These are phyloP conservation scores for Colletotrichum orbiculare DNA, from an alignment of 2,329 filamentous ascomycete species.

Conservation along the genomic window DNA sequence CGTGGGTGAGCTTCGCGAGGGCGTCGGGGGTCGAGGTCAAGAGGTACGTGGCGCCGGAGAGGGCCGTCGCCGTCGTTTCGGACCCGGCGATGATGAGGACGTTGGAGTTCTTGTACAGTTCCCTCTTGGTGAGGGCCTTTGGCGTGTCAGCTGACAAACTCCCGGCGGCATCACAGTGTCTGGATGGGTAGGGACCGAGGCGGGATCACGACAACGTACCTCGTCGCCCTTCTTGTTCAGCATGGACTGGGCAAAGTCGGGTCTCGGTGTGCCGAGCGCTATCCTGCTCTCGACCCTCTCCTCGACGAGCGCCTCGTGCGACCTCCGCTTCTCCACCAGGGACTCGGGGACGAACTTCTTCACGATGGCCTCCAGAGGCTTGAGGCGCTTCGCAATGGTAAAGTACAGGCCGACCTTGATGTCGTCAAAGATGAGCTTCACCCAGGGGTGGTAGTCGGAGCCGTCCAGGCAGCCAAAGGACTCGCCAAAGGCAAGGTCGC, in stretches of 20 bases:
- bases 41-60: conserved; percentile 43
- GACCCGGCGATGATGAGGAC: conserved; percentile 47
- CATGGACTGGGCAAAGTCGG: conserved; percentile 39
- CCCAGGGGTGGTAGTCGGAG: conserved; percentile 33
- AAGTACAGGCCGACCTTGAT: conserved; percentile 15
- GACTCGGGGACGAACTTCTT: conserved; percentile 14
- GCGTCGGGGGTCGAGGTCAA: conserved; percentile 45
- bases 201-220: background rate
- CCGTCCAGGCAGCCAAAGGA: conserved; percentile 43
- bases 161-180: too few relatives aligned
- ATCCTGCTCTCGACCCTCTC: conserved; percentile 34
- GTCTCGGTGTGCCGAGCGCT: conserved; percentile 25
- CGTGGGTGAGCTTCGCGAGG: conserved; percentile 46
- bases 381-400: conserved; percentile 5
- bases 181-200: too few relatives aligned
- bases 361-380: conserved; percentile 2
- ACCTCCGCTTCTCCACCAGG: conserved; percentile 4
- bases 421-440: conserved; percentile 38
- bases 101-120: conserved; percentile 38
- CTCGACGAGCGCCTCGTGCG: conserved; percentile 7
- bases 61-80: conserved; percentile 48
- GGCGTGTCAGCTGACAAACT: conserved; percentile 3
- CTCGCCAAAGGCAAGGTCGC: conserved; percentile 45
- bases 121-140: conserved; percentile 31
- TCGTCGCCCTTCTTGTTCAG: conserved; percentile 33